Evolutionary conservation across 192 early-diverging fungal species (phyloP).

Genomic region (Coemansia sp.): DNA sequence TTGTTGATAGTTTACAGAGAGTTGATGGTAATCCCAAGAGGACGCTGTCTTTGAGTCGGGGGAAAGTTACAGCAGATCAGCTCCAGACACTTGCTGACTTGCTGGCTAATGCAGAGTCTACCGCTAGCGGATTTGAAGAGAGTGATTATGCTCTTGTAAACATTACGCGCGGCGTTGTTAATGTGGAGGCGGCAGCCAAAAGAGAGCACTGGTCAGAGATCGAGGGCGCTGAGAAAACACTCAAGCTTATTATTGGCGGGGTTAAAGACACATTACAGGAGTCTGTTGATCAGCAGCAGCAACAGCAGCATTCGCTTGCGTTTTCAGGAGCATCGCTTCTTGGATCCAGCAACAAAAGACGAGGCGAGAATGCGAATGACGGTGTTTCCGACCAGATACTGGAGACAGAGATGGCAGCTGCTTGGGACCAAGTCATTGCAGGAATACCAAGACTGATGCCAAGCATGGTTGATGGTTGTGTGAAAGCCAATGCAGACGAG

Average conservation of each 20-base stretch:
- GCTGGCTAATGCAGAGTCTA: neutral
- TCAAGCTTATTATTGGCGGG: conserved; percentile 45
- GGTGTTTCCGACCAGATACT: conserved; percentile 6
- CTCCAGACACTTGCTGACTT: conserved; percentile 22
- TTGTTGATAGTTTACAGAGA: conserved; percentile 12
- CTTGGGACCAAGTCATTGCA: conserved; percentile 45
- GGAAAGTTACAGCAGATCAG: conserved; percentile 25
- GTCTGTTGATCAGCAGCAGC: neutral
- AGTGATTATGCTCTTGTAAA: conserved; percentile 8
- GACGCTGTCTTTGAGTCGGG: conserved; percentile 7
- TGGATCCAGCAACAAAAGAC: neutral
- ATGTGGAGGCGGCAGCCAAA: neutral
- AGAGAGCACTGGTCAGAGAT: conserved; percentile 40
- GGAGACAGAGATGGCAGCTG: conserved; percentile 38
- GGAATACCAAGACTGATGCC: conserved; percentile 29
- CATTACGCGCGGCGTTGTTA: conserved; percentile 19
- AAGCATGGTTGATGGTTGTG: conserved; percentile 14
- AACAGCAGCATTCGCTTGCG: neutral
- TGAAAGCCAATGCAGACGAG: neutral
- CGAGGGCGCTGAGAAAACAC: conserved; percentile 46
- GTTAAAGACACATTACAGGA: conserved; percentile 31
- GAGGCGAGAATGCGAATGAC: neutral
- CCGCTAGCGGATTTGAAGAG: neutral
- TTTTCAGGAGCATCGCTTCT: conserved; percentile 3
- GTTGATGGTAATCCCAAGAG: neutral